Base-by-base conservation (phyloP, 768 basidiomycete species). In the Pleurotus pulmonarius region DNA sequence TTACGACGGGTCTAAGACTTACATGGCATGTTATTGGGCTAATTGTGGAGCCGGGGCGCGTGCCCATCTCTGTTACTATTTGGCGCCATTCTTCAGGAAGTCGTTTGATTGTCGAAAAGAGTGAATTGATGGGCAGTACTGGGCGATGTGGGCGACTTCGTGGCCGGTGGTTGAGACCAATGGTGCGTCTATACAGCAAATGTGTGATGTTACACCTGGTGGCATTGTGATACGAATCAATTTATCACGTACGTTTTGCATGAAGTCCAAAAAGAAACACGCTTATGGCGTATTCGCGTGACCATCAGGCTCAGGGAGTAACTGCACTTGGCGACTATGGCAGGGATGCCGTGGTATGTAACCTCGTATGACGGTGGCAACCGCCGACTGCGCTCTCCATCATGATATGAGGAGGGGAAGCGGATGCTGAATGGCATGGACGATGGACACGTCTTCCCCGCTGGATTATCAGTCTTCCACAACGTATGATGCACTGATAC, bases 71-170 rank as follows among this genome's bases (percentile, higher is more conserved):
- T 24, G 76, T 74, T 9, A 72, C 68, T 4, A 64, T 76, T 65
- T 79, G 86, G 63, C 68, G 73, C 84, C 85, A 89, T 64, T 88
- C 87, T 63, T 87, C 87, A 7, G 87, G 86, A 4, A 76, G 71
- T 0, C 75, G 70, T 64, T 88, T 88, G 55, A 89, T 66, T 3
- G 80, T 78, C 0, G 80, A 78, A 58, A 85, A 75, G 64, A 88
- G 85, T 18, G 75, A 69, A 1, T 75, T 70, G 12, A 69, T 70
- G 1, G 74, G 67, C 11, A 82, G 65, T 40, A 86, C 80, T 3
- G 86, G 82, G 12, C 78, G 73, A 53, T 74, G 72, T 0, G 87
- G 77, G 15, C 83, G 77, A 49, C 76, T 75, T 45, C 79, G 79
- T 8, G 85, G 86, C 37, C 58, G 60, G 59, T 87, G 86, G 7